Evolutionary conservation across 306 rosid genomes (phyloP), one percentile per base, ranked within the genome.

Genomic region (Malus sylvestris): DNA sequence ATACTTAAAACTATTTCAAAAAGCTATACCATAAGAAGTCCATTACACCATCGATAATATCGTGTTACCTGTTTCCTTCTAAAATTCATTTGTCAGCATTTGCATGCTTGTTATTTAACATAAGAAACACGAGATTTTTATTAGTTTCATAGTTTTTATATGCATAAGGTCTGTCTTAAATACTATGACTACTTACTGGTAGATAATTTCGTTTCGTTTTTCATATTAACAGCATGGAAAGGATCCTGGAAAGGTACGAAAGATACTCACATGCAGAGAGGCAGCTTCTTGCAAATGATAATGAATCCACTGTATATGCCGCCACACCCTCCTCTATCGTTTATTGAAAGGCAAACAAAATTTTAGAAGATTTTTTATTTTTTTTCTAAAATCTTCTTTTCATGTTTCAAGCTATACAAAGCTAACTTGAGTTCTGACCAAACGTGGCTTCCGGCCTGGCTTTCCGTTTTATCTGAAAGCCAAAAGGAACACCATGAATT

Each of bases 241-340:
- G 77, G 68, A 91, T 91, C 80, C 89, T 93, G 18, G 97, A 93
- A 83, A 91, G 97, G 63, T 93, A 93, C 55, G 98, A 93, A 61
- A 88, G 98, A 83, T 82, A 84, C 68, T 88, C 97, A 3, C 87
- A 86, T 68, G 78, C 89, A 22, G 98, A 93, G 74, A 90, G 81
- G 86, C 96, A 85, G 81, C 79, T 71, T 70, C 74, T 19, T 66
- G 73, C 80, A 65, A 73, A 73, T 80, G 89, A 86, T 18, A 82
- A 62, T 46, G 70, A 74, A 33, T 67, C 89, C 76, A 80, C 74
- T 78, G 98, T 91, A 88, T 91, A 88, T 2, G 87, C 19, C 23
- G 4, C 62, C 62, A 33, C 13, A 20, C 35, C 38, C 40, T 60
- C 33, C 18, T 23, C 33, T 10, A 58, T 58, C 63, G 2, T 51